Base-by-base conservation (phyloP, 331 rosid genomes). In the Quercus phellos region DNA sequence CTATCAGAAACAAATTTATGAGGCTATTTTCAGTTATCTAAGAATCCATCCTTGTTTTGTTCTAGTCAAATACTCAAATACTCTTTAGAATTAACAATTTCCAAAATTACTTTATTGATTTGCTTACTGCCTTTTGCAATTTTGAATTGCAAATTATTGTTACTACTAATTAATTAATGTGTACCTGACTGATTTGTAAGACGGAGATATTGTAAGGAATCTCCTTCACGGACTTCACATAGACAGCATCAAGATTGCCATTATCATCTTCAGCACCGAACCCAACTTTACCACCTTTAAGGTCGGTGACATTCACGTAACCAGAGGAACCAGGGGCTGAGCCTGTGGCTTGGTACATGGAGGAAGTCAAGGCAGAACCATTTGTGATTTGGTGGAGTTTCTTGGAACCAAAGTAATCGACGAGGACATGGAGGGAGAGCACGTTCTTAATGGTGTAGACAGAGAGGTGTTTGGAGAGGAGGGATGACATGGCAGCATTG, bases 381-480 rank as follows among this genome's bases (percentile, higher is more conserved):
- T 88, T 78, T 1, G 90, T 84, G 51, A 95, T 85, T 76, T 93
- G 97, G 86, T 95, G 99, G 61, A 95, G 97, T 74, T 95, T 95
- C 69, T 80, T 91, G 74, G 98, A 68, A 61, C 98, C 98, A 43
- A 88, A 95, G 91, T 95, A 95, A 80, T 95, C 98, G 0, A 90
- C 99, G 0, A 95, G 78, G 1, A 95, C 90, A 34, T 95, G 98
- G 42, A 92, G 97, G 76, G 99, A 91, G 70, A 95, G 97, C 29
- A 95, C 90, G 56, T 95, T 95, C 26, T 84, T 90, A 17, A 95
- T 78, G 21, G 98, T 90, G 70, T 76, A 74, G 51, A 91, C 3
- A 51, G 94, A 50, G 80, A 84, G 86, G 71, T 89, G 93, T 58
- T 91, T 92, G 77, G 82, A 84, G 0, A 91, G 84, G 67, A 95